Evolutionary conservation across 2,329 filamentous ascomycete species (phyloP).

Genomic region (Bipolaris gigantea): DNA sequence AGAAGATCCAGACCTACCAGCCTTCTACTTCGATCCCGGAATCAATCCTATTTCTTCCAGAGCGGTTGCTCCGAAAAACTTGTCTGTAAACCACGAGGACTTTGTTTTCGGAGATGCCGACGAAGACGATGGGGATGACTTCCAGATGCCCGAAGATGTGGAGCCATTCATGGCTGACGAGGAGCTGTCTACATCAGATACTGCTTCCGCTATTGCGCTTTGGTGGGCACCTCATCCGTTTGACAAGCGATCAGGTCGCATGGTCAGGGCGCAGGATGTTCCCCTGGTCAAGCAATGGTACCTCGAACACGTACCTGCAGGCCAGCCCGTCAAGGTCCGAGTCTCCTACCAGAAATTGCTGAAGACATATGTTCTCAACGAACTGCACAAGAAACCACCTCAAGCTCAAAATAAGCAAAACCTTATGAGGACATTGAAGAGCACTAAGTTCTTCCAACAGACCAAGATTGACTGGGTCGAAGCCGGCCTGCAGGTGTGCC

Average conservation of each 20-base stretch:
- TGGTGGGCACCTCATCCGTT: conserved; percentile 99
- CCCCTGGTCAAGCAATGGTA: conserved; percentile 98
- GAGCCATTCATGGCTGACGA: conserved; percentile 91
- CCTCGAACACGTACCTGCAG: conserved; percentile 87
- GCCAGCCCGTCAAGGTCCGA: conserved; percentile 92
- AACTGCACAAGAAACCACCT: conserved; percentile 91
- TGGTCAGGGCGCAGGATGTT: conserved; percentile 97
- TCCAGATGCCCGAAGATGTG: conserved; percentile 75
- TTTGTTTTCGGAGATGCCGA: conserved; percentile 88
- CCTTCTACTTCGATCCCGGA: conserved; percentile 96
- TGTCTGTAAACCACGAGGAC: conserved; percentile 90
- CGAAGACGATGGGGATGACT: conserved; percentile 80
- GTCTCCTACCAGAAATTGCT: conserved; percentile 98
- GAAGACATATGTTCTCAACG: conserved; percentile 94
- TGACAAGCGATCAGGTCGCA: conserved; percentile 86
- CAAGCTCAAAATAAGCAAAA: conserved; percentile 97
- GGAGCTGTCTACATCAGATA: conserved; percentile 85
- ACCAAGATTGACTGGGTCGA: conserved; percentile 99
- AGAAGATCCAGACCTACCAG: conserved; percentile 85
- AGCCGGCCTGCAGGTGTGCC: conserved; percentile 94
- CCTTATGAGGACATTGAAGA: conserved; percentile 83
- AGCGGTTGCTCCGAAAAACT: conserved; percentile 89
- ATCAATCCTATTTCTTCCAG: conserved; percentile 98
- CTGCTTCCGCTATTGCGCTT: conserved; percentile 83
- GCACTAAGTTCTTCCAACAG: conserved; percentile 99